Percentiles rank a stretch among this genome's conserved stretches.
phyloP scores from a whole-genome alignment of 1,284 basidiomycete species.

The Ceratobasidium theobromae region DNA sequence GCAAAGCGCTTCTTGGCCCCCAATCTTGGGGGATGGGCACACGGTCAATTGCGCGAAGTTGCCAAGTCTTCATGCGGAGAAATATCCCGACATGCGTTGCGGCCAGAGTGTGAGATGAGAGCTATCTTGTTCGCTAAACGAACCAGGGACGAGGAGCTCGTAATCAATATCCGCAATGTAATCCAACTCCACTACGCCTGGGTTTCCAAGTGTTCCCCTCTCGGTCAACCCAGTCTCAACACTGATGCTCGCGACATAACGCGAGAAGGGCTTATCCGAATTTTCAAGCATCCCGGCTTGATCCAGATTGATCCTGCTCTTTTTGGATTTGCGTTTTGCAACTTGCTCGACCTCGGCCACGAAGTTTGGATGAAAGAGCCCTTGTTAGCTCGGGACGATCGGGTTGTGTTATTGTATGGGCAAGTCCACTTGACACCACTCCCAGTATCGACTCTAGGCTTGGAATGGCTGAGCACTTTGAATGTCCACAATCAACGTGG shows the following conservation, averaged over 20 bases:
- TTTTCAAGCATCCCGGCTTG: slow-evolving; percentile 6
- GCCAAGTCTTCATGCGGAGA: background rate
- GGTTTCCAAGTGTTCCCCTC: slow-evolving; percentile 13
- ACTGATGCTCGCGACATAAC: background rate
- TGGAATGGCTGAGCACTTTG: slow-evolving; percentile 15
- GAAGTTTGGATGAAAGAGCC: slow-evolving; percentile 3
- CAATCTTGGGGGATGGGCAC: slow-evolving; percentile 1
- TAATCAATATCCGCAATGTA: background rate
- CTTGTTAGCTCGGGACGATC: slow-evolving; percentile 6
- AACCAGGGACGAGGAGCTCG: background rate
- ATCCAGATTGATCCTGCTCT: background rate
- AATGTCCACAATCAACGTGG: background rate
- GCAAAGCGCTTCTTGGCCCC: slow-evolving; percentile 11
- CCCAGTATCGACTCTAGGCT: slow-evolving; percentile 2
- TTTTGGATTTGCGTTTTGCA: slow-evolving; percentile 22
- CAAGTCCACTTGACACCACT: slow-evolving; percentile 25
- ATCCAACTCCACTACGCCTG: slow-evolving; percentile 15
- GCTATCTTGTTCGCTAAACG: slow-evolving; percentile 4
- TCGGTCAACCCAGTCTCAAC: background rate
- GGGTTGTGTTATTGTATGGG: slow-evolving; percentile 8
- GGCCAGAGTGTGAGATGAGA: slow-evolving; percentile 8
- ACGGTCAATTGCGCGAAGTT: background rate
- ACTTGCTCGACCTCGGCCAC: slow-evolving; percentile 1
- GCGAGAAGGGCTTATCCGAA: background rate
- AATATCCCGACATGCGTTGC: slow-evolving; percentile 6